Evolutionary conservation across 2,329 filamentous ascomycete species (phyloP).

Genomic region (Colletotrichum brevisporum): DNA sequence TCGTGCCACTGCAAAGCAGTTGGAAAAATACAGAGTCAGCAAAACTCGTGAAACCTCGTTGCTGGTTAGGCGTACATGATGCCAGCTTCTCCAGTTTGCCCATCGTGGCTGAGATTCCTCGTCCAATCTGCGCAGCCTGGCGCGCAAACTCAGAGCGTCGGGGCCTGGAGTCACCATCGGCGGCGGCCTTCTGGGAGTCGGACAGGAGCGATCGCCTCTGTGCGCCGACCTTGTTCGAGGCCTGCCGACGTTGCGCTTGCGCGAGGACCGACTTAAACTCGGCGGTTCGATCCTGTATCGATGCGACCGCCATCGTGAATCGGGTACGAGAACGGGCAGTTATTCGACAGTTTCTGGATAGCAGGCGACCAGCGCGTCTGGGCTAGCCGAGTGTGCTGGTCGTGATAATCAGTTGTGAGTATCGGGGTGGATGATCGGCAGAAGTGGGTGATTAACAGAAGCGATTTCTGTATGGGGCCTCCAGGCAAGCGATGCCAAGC

Average conservation of each 20-base stretch:
- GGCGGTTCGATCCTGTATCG: conserved; percentile 95
- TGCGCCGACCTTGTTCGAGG: conserved; percentile 80
- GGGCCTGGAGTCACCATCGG: conserved; percentile 67
- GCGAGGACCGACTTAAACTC: conserved; percentile 95
- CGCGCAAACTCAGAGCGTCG: conserved; percentile 92
- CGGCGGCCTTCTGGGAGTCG: conserved; percentile 77
- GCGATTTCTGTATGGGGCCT: not conserved
- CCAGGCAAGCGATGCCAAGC: no score
- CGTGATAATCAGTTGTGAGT: not conserved
- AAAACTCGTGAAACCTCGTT: not conserved
- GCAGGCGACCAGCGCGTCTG: conserved; percentile 25
- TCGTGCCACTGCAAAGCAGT: conserved; percentile 78
- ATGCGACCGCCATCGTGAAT: conserved; percentile 72
- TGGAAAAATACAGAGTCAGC: conserved; percentile 17
- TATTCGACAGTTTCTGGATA: not conserved
- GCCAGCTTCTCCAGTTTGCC: conserved; percentile 94
- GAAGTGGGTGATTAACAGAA: conserved; percentile 1
- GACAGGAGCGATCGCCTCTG: conserved; percentile 86
- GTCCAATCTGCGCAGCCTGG: conserved; percentile 90
- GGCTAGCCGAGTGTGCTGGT: not conserved
- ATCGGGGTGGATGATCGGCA: conserved; percentile 3
- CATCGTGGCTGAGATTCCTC: conserved; percentile 93
- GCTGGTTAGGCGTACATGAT: conserved; percentile 70
- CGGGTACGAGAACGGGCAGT: not conserved
- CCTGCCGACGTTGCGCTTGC: conserved; percentile 86